phyloP scores from a whole-genome alignment of 2,329 filamentous ascomycete species.

The Cadophora sp. region DNA sequence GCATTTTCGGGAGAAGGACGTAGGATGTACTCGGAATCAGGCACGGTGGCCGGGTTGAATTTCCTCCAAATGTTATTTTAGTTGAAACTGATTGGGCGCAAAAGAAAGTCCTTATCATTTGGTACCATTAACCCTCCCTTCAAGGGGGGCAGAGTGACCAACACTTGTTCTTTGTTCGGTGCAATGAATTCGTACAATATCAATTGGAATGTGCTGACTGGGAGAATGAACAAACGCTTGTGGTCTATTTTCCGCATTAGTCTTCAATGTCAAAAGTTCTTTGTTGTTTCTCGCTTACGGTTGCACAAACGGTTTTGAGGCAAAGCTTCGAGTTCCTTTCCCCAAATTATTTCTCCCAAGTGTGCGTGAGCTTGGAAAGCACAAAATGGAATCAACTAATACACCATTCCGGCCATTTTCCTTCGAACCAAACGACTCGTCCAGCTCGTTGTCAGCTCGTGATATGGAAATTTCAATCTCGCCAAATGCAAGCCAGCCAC shows the following conservation, averaged over 20 bases:
- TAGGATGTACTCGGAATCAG: background rate
- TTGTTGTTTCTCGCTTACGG: constrained; percentile 2
- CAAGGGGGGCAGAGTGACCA: background rate
- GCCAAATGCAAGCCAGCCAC: background rate
- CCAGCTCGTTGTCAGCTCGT: background rate
- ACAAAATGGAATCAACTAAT: background rate
- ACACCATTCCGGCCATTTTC: background rate
- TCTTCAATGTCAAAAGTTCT: background rate
- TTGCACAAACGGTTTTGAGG: background rate
- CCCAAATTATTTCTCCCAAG: background rate
- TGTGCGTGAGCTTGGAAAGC: background rate
- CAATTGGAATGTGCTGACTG: no score
- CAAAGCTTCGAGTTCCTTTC: background rate
- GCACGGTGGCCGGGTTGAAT: background rate
- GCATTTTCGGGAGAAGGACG: constrained; percentile 29
- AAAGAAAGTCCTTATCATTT: background rate
- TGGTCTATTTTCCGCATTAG: background rate
- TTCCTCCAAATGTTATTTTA: background rate
- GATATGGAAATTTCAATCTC: background rate
- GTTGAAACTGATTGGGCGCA: background rate
- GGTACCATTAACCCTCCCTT: background rate
- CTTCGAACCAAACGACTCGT: background rate
- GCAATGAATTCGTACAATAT: background rate
- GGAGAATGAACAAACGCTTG: background rate
- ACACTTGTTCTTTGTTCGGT: background rate